Conservation (phyloP, 2,329 filamentous ascomycete species). For the Penicillium paneum region DNA sequence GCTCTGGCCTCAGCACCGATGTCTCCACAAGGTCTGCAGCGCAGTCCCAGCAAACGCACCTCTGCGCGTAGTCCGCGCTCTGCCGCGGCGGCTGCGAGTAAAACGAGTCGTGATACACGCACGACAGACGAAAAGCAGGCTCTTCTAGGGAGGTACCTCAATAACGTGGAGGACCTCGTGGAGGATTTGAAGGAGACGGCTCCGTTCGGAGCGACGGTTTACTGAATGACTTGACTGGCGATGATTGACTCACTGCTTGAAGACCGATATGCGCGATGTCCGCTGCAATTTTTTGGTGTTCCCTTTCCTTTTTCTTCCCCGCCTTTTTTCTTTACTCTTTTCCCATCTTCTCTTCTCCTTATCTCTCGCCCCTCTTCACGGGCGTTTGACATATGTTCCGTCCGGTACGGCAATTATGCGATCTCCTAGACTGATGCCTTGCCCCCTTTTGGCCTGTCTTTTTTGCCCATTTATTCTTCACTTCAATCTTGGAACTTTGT, state of each 20-base stretch:
- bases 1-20: conserved; percentile 49
- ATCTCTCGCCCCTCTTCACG: conserved; percentile 3
- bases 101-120: conserved; percentile 48
- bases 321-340: conserved; percentile 1
- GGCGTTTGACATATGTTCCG: conserved; percentile 17
- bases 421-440: conserved; percentile 8
- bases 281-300: conserved; percentile 18
- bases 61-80: conserved; percentile 44
- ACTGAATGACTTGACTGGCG: conserved; percentile 25
- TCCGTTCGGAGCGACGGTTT: conserved; percentile 61
- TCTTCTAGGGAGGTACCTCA: conserved; percentile 71
- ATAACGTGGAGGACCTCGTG: conserved; percentile 79
- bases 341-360: conserved; percentile 7
- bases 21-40: conserved; percentile 54
- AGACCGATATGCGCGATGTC: conserved; percentile 22
- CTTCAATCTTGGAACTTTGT: conserved; percentile 17
- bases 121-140: conserved; percentile 78
- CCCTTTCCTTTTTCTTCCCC: conserved; percentile 2
- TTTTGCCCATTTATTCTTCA: conserved; percentile 11
- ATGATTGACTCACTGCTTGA: conserved; percentile 10
- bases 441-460: conserved; percentile 6
- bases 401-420: conserved; percentile 23
- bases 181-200: conserved; percentile 77
- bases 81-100: conserved; percentile 25
- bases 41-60: conserved; percentile 66